phyloP scores from a whole-genome alignment of 2,329 filamentous ascomycete genomes.

The Aspergillus pseudoviridinutans region DNA sequence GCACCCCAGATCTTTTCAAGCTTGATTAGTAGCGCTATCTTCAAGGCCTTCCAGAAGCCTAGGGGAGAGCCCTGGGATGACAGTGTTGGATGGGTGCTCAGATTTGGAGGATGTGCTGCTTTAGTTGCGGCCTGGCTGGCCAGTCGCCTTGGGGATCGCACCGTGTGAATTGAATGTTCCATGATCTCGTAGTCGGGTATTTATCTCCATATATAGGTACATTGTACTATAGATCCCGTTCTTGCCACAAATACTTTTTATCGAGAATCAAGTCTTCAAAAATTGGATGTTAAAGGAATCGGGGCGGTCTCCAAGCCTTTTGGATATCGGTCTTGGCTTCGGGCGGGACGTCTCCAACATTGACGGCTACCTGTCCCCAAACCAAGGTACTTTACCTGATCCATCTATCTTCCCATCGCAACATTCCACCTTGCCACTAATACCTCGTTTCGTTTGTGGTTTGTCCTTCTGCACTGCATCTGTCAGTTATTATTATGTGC shows the following conservation, averaged over 20 bases:
- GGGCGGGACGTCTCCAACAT: background rate
- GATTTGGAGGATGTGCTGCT: slow-evolving; percentile 76
- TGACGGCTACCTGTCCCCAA: background rate
- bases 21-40: slow-evolving; percentile 76
- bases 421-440: background rate
- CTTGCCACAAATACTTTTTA: background rate
- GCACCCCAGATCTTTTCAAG: slow-evolving; percentile 90
- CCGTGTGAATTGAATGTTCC: background rate
- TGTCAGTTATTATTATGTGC: slow-evolving; percentile 35
- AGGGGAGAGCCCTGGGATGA: slow-evolving; percentile 79
- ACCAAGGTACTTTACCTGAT: background rate
- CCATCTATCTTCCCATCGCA: background rate
- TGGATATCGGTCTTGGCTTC: background rate
- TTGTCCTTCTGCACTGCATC: slow-evolving; percentile 1
- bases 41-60: slow-evolving; percentile 81
- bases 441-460: background rate
- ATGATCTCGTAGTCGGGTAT: background rate
- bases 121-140: slow-evolving; percentile 73
- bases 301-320: background rate
- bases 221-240: background rate
- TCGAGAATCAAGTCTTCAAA: background rate
- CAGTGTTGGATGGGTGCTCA: slow-evolving; percentile 80
- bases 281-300: background rate
- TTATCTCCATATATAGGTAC: background rate
- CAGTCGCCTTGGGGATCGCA: slow-evolving; percentile 61